These are phyloP conservation scores for Hypoxylon rickii DNA, from an alignment of 495 filamentous ascomycete species.

Conservation along the genomic window DNA sequence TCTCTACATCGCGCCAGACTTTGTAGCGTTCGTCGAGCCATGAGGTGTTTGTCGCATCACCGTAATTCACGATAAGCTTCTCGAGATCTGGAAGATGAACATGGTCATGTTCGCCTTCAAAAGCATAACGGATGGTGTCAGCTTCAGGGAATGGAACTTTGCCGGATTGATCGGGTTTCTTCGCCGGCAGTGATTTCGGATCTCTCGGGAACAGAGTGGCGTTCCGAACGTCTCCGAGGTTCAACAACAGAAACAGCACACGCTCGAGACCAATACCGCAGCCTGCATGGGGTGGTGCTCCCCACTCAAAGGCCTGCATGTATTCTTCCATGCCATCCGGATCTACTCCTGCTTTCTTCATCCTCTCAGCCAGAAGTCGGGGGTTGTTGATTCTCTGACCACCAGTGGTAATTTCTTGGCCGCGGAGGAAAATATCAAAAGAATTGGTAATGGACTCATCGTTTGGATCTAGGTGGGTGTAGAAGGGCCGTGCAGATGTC, in stretches of 20 bases:
- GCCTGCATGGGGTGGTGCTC: slow-evolving; percentile 86
- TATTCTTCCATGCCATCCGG: slow-evolving; percentile 82
- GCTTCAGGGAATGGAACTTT: slow-evolving; percentile 77
- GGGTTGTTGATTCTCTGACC: slow-evolving; percentile 91
- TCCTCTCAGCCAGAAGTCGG: slow-evolving; percentile 71
- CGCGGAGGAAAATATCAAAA: slow-evolving; percentile 93
- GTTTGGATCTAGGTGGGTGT: slow-evolving; percentile 85
- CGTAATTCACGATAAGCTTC: slow-evolving; percentile 86
- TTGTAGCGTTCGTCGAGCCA: slow-evolving; percentile 83
- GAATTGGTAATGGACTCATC: slow-evolving; percentile 81
- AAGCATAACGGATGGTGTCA: slow-evolving; percentile 66
- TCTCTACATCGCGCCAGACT: slow-evolving; percentile 76
- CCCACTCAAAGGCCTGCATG: slow-evolving; percentile 84
- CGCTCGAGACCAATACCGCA: slow-evolving; percentile 90
- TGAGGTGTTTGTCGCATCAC: slow-evolving; percentile 84
- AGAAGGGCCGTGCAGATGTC: slow-evolving; percentile 81
- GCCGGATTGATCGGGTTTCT: slow-evolving; percentile 41
- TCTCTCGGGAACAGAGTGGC: slow-evolving; percentile 85
- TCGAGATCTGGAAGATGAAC: slow-evolving; percentile 71
- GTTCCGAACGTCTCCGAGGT: slow-evolving; percentile 85
- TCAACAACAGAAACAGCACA: slow-evolving; percentile 79
- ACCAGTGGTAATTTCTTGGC: slow-evolving; percentile 89
- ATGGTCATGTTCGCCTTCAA: slow-evolving; percentile 45
- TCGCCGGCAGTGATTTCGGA: slow-evolving; percentile 75
- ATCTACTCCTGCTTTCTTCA: slow-evolving; percentile 76